Evolutionary conservation across 768 basidiomycete species (phyloP), one percentile per base, ranked within the genome.

Genomic region (Stropharia rugosoannulata): DNA sequence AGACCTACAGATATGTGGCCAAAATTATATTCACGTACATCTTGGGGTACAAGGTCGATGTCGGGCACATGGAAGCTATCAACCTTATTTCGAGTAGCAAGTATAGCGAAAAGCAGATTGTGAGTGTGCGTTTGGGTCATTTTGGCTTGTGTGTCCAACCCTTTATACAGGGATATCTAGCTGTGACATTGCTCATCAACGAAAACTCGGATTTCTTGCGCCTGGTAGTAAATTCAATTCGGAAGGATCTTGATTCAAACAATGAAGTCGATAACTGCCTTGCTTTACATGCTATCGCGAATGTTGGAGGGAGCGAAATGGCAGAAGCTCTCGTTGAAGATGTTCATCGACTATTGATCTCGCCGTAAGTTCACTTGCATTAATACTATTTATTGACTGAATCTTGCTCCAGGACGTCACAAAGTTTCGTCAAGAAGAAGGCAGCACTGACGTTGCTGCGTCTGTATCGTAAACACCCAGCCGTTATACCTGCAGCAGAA

Each of bases 21-120:
- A 98, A 99, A 77, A 95, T 99, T 64, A 90, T 98, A 58, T 99
- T 98, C 78, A 98, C 97, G 5, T 98, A 98, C 67, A 99, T 99
- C 64, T 78, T 99, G 57, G 97, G 97, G 41, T 99, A 99, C 78
- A 96, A 97, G 73, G 95, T 98, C 63, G 97, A 99, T 68, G 85
- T 98, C 18, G 97, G 97, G 13, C 97, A 98, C 71, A 97, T 98
- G 95, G 95, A 98, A 67, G 96, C 97, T 22, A 94, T 98, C 62
- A 98, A 99, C 70, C 81, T 99, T 61, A 98, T 99, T 62, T 91
- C 95, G 25, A 94, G 92, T 65, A 73, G 83, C 32, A 98, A 98
- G 65, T 99, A 99, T 68, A 94, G 90, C 66, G 97, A 99, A 77
- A 99, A 99, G 73, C 97, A 99, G 71, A 98, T 99, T 59, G 96